Evolutionary conservation across 2,329 filamentous ascomycete genomes (phyloP).

Genomic region (Scedosporium aurantiacum): DNA sequence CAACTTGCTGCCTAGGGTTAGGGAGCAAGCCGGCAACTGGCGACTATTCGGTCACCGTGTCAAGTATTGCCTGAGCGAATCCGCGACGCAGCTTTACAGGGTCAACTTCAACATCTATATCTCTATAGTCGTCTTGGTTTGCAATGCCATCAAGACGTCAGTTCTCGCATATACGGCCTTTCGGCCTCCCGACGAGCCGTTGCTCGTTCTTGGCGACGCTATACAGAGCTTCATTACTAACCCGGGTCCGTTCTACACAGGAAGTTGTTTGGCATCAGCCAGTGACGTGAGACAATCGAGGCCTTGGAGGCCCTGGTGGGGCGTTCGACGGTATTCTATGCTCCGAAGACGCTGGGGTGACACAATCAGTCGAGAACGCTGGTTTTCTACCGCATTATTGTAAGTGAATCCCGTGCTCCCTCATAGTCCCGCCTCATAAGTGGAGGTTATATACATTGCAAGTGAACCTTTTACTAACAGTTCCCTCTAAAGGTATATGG

Average conservation of each 20-base stretch:
- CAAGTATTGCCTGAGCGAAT: background rate
- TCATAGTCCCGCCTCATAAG: too few species aligned
- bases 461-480: too few species aligned
- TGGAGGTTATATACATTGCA: too few species aligned
- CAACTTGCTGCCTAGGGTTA: background rate
- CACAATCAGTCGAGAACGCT: too few species aligned
- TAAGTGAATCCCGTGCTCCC: too few species aligned
- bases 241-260: background rate
- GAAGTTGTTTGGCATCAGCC: too few species aligned
- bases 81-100: background rate
- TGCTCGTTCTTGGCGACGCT: background rate
- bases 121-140: background rate
- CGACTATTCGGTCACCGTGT: background rate
- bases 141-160: background rate
- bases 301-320: too few species aligned
- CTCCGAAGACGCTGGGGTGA: too few species aligned
- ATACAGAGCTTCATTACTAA: background rate
- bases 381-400: too few species aligned
- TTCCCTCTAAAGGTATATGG: too few species aligned
- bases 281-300: too few species aligned
- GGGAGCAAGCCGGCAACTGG: background rate
- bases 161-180: background rate
- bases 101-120: background rate
- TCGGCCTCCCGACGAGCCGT: background rate
- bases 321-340: too few species aligned